Conservation (phyloP, 1,284 basidiomycete genomes). For the Xerocomus nothofagi region DNA sequence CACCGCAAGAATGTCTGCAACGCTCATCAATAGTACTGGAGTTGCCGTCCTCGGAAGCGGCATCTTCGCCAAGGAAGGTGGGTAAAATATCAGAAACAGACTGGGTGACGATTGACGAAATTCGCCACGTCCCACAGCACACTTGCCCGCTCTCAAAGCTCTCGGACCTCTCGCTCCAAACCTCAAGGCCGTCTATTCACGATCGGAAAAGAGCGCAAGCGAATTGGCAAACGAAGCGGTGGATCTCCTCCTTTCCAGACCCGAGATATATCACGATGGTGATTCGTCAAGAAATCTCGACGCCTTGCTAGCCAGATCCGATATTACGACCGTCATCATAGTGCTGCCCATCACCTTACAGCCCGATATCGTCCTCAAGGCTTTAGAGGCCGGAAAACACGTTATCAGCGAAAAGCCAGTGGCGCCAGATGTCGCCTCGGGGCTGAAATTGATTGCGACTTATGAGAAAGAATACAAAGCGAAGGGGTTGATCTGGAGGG, state of each 20-base stretch:
- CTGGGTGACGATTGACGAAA: constrained; percentile 33
- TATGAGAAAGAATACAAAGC: constrained; percentile 67
- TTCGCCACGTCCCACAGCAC: constrained; percentile 50
- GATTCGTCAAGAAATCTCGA: constrained; percentile 51
- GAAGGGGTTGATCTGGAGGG: constrained; percentile 76
- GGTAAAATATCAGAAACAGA: background rate
- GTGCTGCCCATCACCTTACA: constrained; percentile 77
- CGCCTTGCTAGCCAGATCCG: constrained; percentile 60
- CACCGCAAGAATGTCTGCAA: constrained; percentile 22
- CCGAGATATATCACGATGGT: constrained; percentile 59
- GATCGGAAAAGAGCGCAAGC: constrained; percentile 61
- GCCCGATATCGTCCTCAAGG: constrained; percentile 63
- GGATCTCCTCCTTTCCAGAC: constrained; percentile 40
- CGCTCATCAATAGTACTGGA: constrained; percentile 35
- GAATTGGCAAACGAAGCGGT: constrained; percentile 49
- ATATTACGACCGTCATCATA: constrained; percentile 73
- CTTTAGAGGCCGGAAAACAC: constrained; percentile 75
- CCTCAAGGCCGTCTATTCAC: constrained; percentile 78
- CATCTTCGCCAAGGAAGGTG: constrained; percentile 72
- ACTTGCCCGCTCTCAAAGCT: constrained; percentile 67
- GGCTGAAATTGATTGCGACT: constrained; percentile 60
- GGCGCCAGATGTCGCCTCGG: constrained; percentile 66
- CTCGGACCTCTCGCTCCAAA: constrained; percentile 45
- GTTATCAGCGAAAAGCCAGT: constrained; percentile 87
- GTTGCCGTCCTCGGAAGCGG: constrained; percentile 74